Evolutionary conservation across 2,329 filamentous ascomycete species (phyloP).

Genomic region (Thielaviopsis cerberus): DNA sequence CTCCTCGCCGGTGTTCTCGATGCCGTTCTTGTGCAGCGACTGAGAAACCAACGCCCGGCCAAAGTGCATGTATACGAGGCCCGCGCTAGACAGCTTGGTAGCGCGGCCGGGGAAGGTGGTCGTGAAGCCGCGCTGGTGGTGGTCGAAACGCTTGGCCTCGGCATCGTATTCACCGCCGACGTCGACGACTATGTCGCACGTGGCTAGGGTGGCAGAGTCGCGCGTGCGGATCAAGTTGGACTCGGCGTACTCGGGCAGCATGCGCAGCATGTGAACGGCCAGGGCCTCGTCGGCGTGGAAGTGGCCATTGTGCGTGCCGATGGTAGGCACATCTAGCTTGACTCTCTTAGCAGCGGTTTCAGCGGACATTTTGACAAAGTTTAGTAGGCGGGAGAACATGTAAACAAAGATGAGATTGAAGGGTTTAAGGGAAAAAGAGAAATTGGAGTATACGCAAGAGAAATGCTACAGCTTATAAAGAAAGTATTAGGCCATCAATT

Average conservation of each 20-base stretch:
- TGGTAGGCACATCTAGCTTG: slow-evolving; percentile 45
- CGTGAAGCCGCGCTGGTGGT: slow-evolving; percentile 84
- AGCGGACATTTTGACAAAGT: slow-evolving; percentile 31
- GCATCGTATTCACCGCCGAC: slow-evolving; percentile 91
- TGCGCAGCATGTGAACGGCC: slow-evolving; percentile 85
- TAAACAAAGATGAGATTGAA: slow-evolving; percentile 22
- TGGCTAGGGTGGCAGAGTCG: slow-evolving; percentile 56
- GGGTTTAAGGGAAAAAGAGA: background rate
- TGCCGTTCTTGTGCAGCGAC: slow-evolving; percentile 21
- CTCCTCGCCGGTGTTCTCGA: slow-evolving; percentile 30
- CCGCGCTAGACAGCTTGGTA: slow-evolving; percentile 86
- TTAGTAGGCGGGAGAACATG: too few species aligned
- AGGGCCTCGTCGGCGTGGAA: slow-evolving; percentile 98
- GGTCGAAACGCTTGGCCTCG: slow-evolving; percentile 64
- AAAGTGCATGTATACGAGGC: slow-evolving; percentile 90
- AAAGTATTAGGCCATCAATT: too few species aligned
- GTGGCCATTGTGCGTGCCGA: slow-evolving; percentile 93
- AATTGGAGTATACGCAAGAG: too few species aligned
- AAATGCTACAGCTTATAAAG: background rate
- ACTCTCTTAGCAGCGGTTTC: slow-evolving; percentile 62
- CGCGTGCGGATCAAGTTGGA: slow-evolving; percentile 70
- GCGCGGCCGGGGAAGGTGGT: slow-evolving; percentile 65
- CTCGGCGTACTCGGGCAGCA: slow-evolving; percentile 60
- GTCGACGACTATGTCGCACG: slow-evolving; percentile 89
- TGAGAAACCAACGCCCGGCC: slow-evolving; percentile 63